Percentiles rank a stretch among this genome's conserved stretches.
Conservation (phyloP, 176 grass and related monocot genomes). For the Triticum aestivum region IWGSC_CS_RefSeq_v2.1 NC_057807.1:622424704-622425203, state of each 20-base stretch:
- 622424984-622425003: background rate
- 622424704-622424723: background rate
- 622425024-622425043: background rate
- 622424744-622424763: background rate
- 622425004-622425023: background rate
- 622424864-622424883: too few species aligned
- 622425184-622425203: constrained; percentile 5
- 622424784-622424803: background rate
- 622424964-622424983: background rate
- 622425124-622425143: background rate
- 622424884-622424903: too few species aligned
- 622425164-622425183: constrained; percentile 3
- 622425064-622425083: background rate
- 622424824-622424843: too few species aligned
- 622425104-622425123: background rate
- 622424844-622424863: too few species aligned
- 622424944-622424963: background rate
- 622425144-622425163: background rate
- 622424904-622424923: too few species aligned
- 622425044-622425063: constrained; percentile 6
- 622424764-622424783: background rate
- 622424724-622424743: background rate
- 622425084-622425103: background rate
- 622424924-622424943: too few species aligned
- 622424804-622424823: too few species aligned